Conservation (phyloP, 768 basidiomycete genomes). For the Boletus pseudo-olivaceus region DNA sequence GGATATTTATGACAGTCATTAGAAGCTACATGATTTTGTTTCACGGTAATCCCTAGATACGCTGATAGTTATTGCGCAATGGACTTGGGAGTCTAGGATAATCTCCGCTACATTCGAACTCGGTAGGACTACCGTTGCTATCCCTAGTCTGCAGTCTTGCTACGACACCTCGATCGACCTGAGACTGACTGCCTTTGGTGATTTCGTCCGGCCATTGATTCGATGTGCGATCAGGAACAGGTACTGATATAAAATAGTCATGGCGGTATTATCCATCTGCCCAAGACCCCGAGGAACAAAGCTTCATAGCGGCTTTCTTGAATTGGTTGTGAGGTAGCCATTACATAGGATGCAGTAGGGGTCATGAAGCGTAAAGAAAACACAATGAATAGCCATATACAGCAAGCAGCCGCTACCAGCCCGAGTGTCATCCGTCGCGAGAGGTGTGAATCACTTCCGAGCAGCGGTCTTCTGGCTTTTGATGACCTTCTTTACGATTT, state of each 20-base stretch:
- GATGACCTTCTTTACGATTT: slow-evolving; percentile 99
- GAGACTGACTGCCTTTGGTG: neutral
- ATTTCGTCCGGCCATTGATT: neutral
- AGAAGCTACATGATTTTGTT: slow-evolving; percentile 2
- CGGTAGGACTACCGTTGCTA: no score
- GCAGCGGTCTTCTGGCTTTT: slow-evolving; percentile 60
- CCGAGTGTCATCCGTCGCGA: neutral
- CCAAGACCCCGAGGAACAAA: neutral
- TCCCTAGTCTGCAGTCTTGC: neutral
- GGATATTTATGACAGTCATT: slow-evolving; percentile 23
- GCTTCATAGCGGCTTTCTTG: slow-evolving; percentile 6
- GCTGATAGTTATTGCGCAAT: neutral
- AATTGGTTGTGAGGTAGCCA: slow-evolving; percentile 6
- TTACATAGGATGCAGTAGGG: slow-evolving; percentile 23
- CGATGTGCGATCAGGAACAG: neutral
- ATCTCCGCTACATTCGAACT: neutral
- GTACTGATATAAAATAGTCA: neutral
- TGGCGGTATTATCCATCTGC: no score
- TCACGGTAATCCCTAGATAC: neutral
- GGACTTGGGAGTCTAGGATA: neutral
- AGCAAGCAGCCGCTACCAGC: slow-evolving; percentile 1
- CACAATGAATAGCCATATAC: slow-evolving; percentile 12
- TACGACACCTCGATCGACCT: neutral
- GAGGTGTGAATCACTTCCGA: slow-evolving; percentile 21
- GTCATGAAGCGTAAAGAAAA: slow-evolving; percentile 11